A percentile compares a stretch with the other conserved stretches of the same genome.
Conservation (phyloP, 495 filamentous ascomycete genomes). For the Penicillium coprophilum region DNA sequence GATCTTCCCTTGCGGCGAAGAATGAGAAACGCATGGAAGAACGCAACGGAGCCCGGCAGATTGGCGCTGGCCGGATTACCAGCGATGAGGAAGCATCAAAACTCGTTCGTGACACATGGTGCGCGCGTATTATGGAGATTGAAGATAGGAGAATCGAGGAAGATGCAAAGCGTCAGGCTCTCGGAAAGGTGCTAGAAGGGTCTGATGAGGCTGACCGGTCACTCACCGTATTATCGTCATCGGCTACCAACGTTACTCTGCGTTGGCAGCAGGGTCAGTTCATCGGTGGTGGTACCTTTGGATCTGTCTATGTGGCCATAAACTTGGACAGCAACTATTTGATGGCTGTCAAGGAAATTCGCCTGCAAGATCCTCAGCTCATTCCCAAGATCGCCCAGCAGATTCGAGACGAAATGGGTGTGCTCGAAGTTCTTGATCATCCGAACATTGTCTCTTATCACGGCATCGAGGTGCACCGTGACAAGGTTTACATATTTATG, state of each 20-base stretch:
- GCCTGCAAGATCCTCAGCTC: slow-evolving; percentile 91
- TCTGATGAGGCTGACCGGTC: slow-evolving; percentile 94
- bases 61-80: slow-evolving; percentile 72
- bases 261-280: slow-evolving; percentile 98
- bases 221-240: slow-evolving; percentile 87
- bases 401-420: slow-evolving; percentile 95
- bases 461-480: slow-evolving; percentile 95
- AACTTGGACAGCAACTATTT: slow-evolving; percentile 93
- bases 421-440: slow-evolving; percentile 91
- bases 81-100: slow-evolving; percentile 82
- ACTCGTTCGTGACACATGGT: slow-evolving; percentile 69
- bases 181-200: slow-evolving; percentile 88
- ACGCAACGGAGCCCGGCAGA: slow-evolving; percentile 68
- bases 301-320: slow-evolving; percentile 94
- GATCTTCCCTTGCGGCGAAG: slow-evolving; percentile 88
- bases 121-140: slow-evolving; percentile 66
- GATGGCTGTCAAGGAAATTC: slow-evolving; percentile 99
- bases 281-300: slow-evolving; percentile 95
- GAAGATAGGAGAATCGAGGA: slow-evolving; percentile 76
- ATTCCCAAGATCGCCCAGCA: slow-evolving; percentile 91
- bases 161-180: slow-evolving; percentile 81
- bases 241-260: slow-evolving; percentile 89
- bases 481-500: slow-evolving; percentile 99
- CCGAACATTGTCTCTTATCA: slow-evolving; percentile 98
- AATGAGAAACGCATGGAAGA: slow-evolving; percentile 82